phyloP scores from a whole-genome alignment of 2,329 filamentous ascomycete genomes.

The Penicillium rolfsii region DNA sequence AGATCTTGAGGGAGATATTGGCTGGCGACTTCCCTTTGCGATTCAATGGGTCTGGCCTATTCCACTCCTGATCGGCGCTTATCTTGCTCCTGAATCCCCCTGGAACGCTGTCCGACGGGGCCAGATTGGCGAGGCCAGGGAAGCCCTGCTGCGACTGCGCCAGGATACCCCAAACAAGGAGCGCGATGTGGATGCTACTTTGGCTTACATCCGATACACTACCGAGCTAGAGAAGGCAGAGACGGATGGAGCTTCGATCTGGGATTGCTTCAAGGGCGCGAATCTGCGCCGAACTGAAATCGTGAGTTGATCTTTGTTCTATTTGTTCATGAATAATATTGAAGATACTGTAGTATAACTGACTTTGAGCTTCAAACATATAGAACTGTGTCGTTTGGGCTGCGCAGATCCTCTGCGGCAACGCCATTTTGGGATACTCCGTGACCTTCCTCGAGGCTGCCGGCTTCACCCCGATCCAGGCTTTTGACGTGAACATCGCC shows the following conservation, averaged over 20 bases:
- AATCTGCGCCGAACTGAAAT: neutral
- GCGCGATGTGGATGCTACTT: constrained; percentile 26
- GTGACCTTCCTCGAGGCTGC: constrained; percentile 44
- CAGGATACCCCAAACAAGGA: neutral
- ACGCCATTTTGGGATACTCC: neutral
- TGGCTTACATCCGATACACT: constrained; percentile 23
- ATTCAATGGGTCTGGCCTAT: constrained; percentile 28
- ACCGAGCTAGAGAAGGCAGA: constrained; percentile 9
- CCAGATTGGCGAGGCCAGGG: neutral
- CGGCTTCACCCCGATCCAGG: constrained; percentile 41
- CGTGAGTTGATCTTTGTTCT: neutral
- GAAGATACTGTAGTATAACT: neutral
- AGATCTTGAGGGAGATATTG: constrained; percentile 21
- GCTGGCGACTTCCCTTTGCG: constrained; percentile 23
- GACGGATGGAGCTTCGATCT: neutral
- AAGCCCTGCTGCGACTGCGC: neutral
- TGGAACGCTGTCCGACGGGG: constrained; percentile 5
- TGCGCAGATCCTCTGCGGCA: neutral
- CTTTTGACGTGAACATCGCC: constrained; percentile 48
- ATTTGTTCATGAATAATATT: neutral
- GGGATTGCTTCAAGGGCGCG: constrained; percentile 6
- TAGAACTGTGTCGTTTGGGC: constrained; percentile 4
- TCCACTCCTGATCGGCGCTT: constrained; percentile 32
- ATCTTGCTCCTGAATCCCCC: constrained; percentile 36
- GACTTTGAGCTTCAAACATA: neutral